Evolutionary conservation across 2,329 filamentous ascomycete species (phyloP).

Genomic region (Fusarium sp.): DNA sequence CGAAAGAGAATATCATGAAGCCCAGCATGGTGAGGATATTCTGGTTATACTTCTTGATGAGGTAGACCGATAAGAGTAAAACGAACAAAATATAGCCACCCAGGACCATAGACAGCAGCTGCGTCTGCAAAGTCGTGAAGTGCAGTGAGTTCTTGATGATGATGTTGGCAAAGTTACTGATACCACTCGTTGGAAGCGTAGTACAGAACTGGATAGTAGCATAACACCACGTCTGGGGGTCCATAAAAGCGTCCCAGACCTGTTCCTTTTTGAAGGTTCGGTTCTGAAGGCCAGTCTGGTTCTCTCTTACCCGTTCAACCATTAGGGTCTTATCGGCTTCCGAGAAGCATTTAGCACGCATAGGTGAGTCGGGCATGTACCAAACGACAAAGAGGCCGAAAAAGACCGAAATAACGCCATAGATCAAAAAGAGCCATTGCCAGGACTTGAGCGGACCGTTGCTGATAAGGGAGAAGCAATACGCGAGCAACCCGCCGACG

Average conservation of each 20-base stretch:
- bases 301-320: conserved; percentile 71
- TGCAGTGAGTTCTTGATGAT: conserved; percentile 76
- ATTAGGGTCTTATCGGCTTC: conserved; percentile 76
- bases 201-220: conserved; percentile 78
- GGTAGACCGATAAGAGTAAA: conserved; percentile 75
- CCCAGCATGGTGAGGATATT: conserved; percentile 77
- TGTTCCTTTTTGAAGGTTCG: conserved; percentile 63
- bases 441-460: conserved; percentile 72
- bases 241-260: conserved; percentile 66
- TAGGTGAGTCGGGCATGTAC: conserved; percentile 79
- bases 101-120: conserved; percentile 81
- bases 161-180: conserved; percentile 81
- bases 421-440: conserved; percentile 78
- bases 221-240: conserved; percentile 78
- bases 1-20: conserved; percentile 76
- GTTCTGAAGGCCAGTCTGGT: conserved; percentile 75
- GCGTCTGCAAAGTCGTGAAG: conserved; percentile 77
- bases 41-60: conserved; percentile 78
- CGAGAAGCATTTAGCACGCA: conserved; percentile 79
- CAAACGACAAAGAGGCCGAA: conserved; percentile 75
- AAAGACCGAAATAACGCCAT: conserved; percentile 74
- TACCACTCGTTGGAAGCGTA: conserved; percentile 79
- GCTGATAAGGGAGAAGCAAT: conserved; percentile 71
- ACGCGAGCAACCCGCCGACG: conserved; percentile 78
- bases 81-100: conserved; percentile 81